These are phyloP conservation scores for Alternaria gansuensis DNA, from an alignment of 2,329 filamentous ascomycete genomes.

Conservation along the genomic window DNA sequence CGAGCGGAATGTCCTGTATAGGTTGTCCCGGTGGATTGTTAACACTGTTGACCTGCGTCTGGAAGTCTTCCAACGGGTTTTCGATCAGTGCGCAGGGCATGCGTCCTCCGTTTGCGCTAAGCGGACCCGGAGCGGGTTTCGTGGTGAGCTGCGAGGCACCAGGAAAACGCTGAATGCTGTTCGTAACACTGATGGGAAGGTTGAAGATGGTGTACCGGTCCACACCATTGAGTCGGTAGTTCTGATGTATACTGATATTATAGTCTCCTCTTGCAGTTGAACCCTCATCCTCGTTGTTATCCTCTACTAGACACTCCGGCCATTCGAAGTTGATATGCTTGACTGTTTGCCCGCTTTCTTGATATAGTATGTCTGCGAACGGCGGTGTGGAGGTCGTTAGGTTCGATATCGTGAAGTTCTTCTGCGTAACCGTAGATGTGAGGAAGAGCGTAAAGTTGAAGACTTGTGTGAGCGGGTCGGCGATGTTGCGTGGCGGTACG, in stretches of 20 bases:
- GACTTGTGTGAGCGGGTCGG: slow-evolving; percentile 65
- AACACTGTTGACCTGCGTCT: slow-evolving; percentile 40
- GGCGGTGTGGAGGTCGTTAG: slow-evolving; percentile 63
- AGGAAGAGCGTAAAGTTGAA: slow-evolving; percentile 73
- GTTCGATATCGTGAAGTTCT: slow-evolving; percentile 75
- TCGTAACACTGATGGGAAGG: slow-evolving; percentile 73
- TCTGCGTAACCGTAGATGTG: slow-evolving; percentile 68
- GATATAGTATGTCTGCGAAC: slow-evolving; percentile 68
- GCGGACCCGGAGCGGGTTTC: slow-evolving; percentile 45
- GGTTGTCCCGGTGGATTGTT: slow-evolving; percentile 48
- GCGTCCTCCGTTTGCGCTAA: slow-evolving; percentile 48
- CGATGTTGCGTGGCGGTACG: slow-evolving; percentile 63
- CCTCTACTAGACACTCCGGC: slow-evolving; percentile 73
- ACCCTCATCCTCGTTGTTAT: slow-evolving; percentile 57
- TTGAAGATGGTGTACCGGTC: slow-evolving; percentile 76
- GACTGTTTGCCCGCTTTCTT: slow-evolving; percentile 73
- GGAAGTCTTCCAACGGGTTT: slow-evolving; percentile 42
- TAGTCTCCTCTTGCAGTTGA: slow-evolving; percentile 67
- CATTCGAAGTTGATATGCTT: slow-evolving; percentile 78
- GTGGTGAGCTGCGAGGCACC: slow-evolving; percentile 44
- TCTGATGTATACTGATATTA: slow-evolving; percentile 77
- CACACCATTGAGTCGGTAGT: slow-evolving; percentile 70
- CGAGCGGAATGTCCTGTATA: slow-evolving; percentile 39
- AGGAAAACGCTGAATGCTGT: slow-evolving; percentile 62
- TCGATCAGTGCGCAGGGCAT: slow-evolving; percentile 42